Evolutionary conservation across 768 basidiomycete species (phyloP).

Genomic region (Termitomyces sp.): DNA sequence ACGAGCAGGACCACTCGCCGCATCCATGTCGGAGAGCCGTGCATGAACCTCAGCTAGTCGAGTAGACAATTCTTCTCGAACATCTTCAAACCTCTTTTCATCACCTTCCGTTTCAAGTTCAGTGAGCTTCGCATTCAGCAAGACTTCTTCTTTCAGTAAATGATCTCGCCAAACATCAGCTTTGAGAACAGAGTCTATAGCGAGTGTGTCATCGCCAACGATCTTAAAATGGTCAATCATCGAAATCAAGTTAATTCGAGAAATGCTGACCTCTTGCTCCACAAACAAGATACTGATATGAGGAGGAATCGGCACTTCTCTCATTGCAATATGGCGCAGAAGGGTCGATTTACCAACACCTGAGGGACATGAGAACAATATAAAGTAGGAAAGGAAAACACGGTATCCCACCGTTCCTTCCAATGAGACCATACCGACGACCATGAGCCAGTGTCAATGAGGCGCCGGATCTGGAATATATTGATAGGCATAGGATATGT

Average conservation of each 20-base stretch:
- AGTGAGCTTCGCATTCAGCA: constrained; percentile 66
- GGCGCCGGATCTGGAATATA: constrained; percentile 61
- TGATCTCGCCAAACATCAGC: constrained; percentile 99
- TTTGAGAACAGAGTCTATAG: constrained; percentile 93
- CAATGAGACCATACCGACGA: constrained; percentile 87
- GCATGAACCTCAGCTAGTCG: constrained; percentile 87
- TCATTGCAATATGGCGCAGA: constrained; percentile 87
- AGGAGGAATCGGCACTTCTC: constrained; percentile 88
- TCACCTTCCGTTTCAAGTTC: constrained; percentile 71
- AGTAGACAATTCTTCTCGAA: constrained; percentile 76
- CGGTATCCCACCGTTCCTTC: constrained; percentile 61
- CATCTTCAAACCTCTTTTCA: constrained; percentile 77
- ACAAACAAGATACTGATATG: constrained; percentile 98
- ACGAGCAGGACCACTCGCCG: constrained; percentile 92
- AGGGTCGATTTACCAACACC: constrained; percentile 97
- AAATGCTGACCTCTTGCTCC: constrained; percentile 77
- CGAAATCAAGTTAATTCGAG: neutral
- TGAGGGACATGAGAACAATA: constrained; percentile 15
- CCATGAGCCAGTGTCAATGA: constrained; percentile 84
- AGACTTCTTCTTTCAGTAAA: constrained; percentile 76
- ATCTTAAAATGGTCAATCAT: constrained; percentile 41
- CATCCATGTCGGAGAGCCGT: constrained; percentile 95
- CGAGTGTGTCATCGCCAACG: constrained; percentile 87
- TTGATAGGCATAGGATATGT: neutral
- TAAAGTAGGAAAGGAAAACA: neutral